Base-by-base conservation (phyloP, 345 rosid genomes). In the Hibiscus trionum region DNA sequence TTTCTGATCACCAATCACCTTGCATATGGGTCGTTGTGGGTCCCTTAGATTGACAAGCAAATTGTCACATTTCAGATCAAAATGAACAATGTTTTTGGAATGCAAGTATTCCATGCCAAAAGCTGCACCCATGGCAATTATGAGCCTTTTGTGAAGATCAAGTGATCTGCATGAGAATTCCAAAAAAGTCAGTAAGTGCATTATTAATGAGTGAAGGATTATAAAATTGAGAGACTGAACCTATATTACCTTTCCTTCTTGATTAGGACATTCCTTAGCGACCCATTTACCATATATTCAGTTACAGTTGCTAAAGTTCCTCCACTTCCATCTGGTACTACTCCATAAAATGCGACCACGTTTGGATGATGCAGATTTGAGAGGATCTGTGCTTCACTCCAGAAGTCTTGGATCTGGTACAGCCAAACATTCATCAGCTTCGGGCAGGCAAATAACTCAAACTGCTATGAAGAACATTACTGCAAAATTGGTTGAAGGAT, bases 61-160 rank as follows among this genome's bases (percentile, higher is more conserved):
- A 80, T 88, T 86, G 39, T 88, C 89, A 75, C 90, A 83, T 76
- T 88, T 88, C 71, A 88, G 79, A 80, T 88, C 93, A 77, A 88
- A 88, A 73, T 88, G 93, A 75, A 88, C 90, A 64, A 85, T 88
- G 69, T 85, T 86, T 81, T 86, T 86, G 4, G 83, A 81, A 76
- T 88, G 93, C 82, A 88, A 65, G 80, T 88, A 88, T 80, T 88
- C 93, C 93, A 88, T 88, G n/a, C 93, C 93, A 80, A 88, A 88
- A 80, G 93, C 90, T 68, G 88, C 89, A 73, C 87, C 90, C 93
- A 85, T 85, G 68, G 90, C 93, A 44, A 86, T 84, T 66, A 84
- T 78, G 71, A 83, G 87, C 81, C 79, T 86, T 76, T 80, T 85
- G 17, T 77, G 84, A 47, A 58, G 33, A 72, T 84, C 93, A 24